phyloP scores from a whole-genome alignment of 352 stramenopile genomes.

The Pythium myriotylum region DNA sequence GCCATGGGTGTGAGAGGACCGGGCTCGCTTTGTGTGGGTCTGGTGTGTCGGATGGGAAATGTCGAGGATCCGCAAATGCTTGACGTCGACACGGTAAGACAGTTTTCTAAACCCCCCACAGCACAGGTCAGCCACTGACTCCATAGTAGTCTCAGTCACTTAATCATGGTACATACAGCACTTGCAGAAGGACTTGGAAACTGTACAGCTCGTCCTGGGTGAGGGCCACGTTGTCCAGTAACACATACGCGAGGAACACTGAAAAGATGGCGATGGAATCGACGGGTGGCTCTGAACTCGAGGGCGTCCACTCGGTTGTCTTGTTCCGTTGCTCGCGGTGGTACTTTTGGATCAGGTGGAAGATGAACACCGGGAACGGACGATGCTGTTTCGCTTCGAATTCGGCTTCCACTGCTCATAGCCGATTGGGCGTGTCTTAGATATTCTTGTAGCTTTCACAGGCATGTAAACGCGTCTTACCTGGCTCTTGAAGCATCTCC shows the following conservation, averaged over 20 bases:
- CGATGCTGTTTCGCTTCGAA: conserved; percentile 83
- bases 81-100: conserved; percentile 21
- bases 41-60: conserved; percentile 10
- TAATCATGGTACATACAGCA: conserved; percentile 61
- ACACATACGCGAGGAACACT: conserved; percentile 69
- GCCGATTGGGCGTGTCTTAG: too few relatives aligned
- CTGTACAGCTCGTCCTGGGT: conserved; percentile 63
- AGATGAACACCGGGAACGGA: conserved; percentile 74
- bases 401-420: conserved; percentile 78
- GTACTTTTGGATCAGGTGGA: conserved; percentile 86
- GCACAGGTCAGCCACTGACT: too few relatives aligned
- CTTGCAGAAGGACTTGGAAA: conserved; percentile 78
- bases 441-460: too few relatives aligned
- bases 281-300: conserved; percentile 64
- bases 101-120: conserved; percentile 25
- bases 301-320: conserved; percentile 50
- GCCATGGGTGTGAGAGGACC: background rate
- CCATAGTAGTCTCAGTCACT: too few relatives aligned
- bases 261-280: conserved; percentile 83
- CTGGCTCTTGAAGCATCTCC: conserved; percentile 24
- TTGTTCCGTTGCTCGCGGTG: conserved; percentile 67
- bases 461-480: too few relatives aligned
- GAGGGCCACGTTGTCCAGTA: conserved; percentile 59
- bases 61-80: conserved; percentile 23
- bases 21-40: background rate